Percentiles rank a stretch among this genome's conserved stretches.
phyloP scores from a whole-genome alignment of 345 rosid species.

The Barbarea vulgaris region DNA sequence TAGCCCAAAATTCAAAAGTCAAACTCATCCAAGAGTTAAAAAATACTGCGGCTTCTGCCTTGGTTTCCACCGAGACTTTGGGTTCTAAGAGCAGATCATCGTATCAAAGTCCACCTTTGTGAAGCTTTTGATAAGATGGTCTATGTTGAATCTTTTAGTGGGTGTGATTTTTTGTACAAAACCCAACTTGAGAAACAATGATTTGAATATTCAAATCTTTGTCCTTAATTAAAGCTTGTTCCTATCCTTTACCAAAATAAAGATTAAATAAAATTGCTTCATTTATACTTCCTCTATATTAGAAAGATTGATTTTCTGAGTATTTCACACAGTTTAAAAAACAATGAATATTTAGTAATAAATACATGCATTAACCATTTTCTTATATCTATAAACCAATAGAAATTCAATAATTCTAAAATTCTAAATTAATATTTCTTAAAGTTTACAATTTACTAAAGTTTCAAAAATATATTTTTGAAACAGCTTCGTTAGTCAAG shows the following conservation, averaged over 20 bases:
- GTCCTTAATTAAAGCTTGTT: background rate
- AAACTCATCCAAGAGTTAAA: background rate
- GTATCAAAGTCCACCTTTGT: background rate
- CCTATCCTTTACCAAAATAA: background rate
- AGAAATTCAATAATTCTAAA: too few species aligned
- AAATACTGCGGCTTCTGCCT: background rate
- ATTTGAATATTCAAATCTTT: background rate
- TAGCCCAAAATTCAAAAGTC: constrained; percentile 2
- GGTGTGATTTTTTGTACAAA: background rate
- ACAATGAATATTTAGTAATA: too few species aligned
- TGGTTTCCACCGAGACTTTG: background rate
- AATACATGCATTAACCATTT: too few species aligned
- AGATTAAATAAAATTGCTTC: too few species aligned
- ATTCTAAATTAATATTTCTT: too few species aligned
- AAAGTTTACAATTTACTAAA: too few species aligned
- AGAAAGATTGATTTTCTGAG: too few species aligned
- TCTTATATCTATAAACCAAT: too few species aligned
- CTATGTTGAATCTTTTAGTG: background rate
- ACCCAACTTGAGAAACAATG: background rate
- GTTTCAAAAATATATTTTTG: too few species aligned
- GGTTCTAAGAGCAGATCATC: background rate
- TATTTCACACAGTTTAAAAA: too few species aligned
- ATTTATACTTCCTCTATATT: too few species aligned
- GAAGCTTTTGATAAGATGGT: constrained; percentile 2
- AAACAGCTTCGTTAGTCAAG: background rate